Percentiles rank a stretch among this genome's conserved stretches.
Evolutionary conservation across 2,329 filamentous ascomycete genomes (phyloP).

Genomic region (Calonectria honghensis): DNA sequence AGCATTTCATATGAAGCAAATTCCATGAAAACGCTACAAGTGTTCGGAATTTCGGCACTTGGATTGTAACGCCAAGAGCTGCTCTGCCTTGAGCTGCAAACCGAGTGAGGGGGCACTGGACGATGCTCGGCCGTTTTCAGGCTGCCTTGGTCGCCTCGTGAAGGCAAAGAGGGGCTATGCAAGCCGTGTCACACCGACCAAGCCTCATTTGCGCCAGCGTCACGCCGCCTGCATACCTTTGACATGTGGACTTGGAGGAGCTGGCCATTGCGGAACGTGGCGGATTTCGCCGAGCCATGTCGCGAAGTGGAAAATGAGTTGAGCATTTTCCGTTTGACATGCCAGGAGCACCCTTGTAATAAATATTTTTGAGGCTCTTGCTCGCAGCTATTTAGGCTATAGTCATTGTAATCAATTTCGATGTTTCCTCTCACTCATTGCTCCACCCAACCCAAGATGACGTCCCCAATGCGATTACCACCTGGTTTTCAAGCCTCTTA

Average conservation of each 20-base stretch:
- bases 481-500: constrained; percentile 21
- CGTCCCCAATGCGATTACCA: constrained; percentile 5
- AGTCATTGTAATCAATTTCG: not conserved
- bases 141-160: not conserved
- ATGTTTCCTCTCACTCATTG: not conserved
- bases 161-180: constrained; percentile 24
- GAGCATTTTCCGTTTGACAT: not conserved
- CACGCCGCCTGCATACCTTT: not conserved
- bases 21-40: not conserved
- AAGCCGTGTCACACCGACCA: not conserved
- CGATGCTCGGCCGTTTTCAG: not conserved
- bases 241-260: no score
- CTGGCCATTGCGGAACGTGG: not conserved
- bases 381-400: not conserved
- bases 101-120: no score
- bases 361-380: not conserved
- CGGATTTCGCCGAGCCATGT: not conserved
- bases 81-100: not conserved
- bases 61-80: not conserved
- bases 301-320: not conserved
- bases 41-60: not conserved
- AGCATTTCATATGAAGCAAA: not conserved
- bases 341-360: not conserved
- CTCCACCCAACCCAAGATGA: not conserved
- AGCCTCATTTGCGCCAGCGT: not conserved